These are phyloP conservation scores for Diaporthe helianthi DNA, from an alignment of 2,329 filamentous ascomycete genomes.

Conservation along the genomic window DNA sequence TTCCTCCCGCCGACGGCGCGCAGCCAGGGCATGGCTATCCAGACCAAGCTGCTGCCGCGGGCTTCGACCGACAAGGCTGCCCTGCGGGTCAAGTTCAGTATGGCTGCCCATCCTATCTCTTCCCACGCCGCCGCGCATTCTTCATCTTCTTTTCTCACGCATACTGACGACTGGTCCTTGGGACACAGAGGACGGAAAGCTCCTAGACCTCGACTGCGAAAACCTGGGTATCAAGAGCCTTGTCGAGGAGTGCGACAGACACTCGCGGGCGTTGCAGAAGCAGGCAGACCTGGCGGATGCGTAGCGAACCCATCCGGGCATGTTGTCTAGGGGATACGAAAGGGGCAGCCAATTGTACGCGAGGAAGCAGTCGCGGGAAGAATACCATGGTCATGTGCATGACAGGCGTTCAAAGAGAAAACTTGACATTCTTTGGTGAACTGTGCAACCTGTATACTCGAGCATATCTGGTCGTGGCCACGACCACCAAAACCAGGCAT, in stretches of 20 bases:
- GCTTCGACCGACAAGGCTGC: conserved; percentile 71
- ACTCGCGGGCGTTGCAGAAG: conserved; percentile 82
- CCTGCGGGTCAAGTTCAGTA: conserved; percentile 87
- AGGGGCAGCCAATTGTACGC: not conserved
- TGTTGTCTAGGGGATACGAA: not conserved
- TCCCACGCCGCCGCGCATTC: no score
- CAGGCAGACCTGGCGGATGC: conserved; percentile 75
- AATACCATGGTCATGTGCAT: conserved; percentile 24
- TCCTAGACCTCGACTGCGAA: conserved; percentile 81
- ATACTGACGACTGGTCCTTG: not conserved
- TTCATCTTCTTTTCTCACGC: not conserved
- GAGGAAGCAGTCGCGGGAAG: not conserved
- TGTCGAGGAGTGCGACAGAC: conserved; percentile 86
- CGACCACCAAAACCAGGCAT: not conserved
- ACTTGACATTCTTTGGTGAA: not conserved
- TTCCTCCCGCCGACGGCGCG: conserved; percentile 83
- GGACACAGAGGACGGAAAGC: conserved; percentile 84
- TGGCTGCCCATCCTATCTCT: conserved; percentile 39
- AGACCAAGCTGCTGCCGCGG: conserved; percentile 76
- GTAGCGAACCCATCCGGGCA: not conserved
- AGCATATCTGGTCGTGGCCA: not conserved
- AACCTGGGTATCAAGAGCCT: conserved; percentile 86
- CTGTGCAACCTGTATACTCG: not conserved
- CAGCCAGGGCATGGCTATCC: conserved; percentile 75
- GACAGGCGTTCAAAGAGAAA: conserved; percentile 25